These are phyloP conservation scores for Wallacemonas sp. DNA, from an alignment of 208 protist genomes.

Conservation along the genomic window DNA sequence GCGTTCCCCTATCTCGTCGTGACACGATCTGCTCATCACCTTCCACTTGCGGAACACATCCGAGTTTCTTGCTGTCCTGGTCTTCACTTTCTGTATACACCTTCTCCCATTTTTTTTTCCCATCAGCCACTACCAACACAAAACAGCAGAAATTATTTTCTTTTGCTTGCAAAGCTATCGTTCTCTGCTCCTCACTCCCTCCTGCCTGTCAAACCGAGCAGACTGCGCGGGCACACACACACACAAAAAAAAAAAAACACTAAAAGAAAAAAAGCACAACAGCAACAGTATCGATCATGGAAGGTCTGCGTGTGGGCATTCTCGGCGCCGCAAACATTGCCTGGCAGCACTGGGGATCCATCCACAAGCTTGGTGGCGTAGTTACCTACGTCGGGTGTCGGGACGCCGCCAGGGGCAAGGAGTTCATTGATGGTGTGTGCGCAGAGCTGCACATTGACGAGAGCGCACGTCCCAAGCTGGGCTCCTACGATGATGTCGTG, in stretches of 20 bases:
- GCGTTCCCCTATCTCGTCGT: too few species aligned
- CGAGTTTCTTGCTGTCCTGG: not conserved
- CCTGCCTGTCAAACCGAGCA: not conserved
- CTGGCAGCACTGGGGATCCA: conserved; percentile 38
- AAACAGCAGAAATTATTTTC: too few species aligned
- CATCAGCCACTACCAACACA: not conserved
- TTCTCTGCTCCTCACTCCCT: not conserved
- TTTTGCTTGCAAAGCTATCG: not conserved
- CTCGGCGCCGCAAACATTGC: conserved; percentile 48
- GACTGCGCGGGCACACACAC: too few species aligned
- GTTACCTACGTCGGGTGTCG: conserved; percentile 55
- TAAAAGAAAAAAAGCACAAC: conserved; percentile 15
- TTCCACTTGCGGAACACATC: not conserved
- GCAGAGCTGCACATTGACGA: conserved; percentile 12
- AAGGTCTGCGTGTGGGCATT: conserved; percentile 46
- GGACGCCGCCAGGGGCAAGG: conserved; percentile 19
- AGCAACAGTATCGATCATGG: not conserved
- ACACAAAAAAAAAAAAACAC: conserved; percentile 6
- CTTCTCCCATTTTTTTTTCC: not conserved
- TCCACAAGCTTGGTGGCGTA: conserved; percentile 27
- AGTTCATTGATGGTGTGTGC: conserved; percentile 33
- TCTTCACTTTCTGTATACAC: not conserved
- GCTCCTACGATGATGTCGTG: conserved; percentile 29
- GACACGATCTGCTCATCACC: too few species aligned
- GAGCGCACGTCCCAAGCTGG: conserved; percentile 8